phyloP scores from a whole-genome alignment of 192 early-diverging fungal species.

The Dispira simplex region DNA sequence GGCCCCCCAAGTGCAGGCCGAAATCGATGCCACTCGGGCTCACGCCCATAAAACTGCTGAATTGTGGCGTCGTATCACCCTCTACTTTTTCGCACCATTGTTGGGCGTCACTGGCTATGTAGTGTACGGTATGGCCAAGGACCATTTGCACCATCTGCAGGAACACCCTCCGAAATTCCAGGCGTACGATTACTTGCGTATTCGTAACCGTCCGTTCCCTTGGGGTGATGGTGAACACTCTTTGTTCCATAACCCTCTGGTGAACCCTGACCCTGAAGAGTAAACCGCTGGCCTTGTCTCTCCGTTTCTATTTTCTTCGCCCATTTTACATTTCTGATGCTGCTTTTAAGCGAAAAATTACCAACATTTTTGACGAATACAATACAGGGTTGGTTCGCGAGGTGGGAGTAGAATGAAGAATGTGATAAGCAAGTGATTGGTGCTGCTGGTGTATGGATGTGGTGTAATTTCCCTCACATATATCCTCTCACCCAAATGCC shows the following conservation, averaged over 20 bases:
- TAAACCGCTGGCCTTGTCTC: background rate
- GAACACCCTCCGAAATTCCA: slow-evolving; percentile 24
- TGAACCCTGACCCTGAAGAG: background rate
- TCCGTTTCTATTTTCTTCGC: too few relatives aligned
- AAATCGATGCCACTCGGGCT: background rate
- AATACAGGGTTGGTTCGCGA: too few relatives aligned
- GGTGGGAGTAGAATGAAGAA: too few relatives aligned
- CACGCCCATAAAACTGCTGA: slow-evolving; percentile 3
- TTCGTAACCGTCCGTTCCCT: slow-evolving; percentile 29
- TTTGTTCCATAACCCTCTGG: slow-evolving; percentile 21
- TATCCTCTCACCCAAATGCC: too few relatives aligned
- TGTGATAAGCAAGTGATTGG: too few relatives aligned
- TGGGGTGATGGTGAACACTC: slow-evolving; percentile 33
- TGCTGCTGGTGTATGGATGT: too few relatives aligned
- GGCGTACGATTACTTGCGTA: slow-evolving; percentile 28
- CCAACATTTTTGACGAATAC: too few relatives aligned
- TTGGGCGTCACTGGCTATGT: background rate
- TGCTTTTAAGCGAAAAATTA: too few relatives aligned
- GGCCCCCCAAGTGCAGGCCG: background rate
- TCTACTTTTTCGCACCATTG: background rate
- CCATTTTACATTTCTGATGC: too few relatives aligned
- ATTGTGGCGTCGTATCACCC: slow-evolving; percentile 1
- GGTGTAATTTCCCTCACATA: too few relatives aligned
- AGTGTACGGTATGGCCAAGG: slow-evolving; percentile 8
- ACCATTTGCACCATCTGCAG: slow-evolving; percentile 30